These are phyloP conservation scores for Pseudogymnoascus sp. DNA, from an alignment of 2,329 filamentous ascomycete genomes.

Conservation along the genomic window DNA sequence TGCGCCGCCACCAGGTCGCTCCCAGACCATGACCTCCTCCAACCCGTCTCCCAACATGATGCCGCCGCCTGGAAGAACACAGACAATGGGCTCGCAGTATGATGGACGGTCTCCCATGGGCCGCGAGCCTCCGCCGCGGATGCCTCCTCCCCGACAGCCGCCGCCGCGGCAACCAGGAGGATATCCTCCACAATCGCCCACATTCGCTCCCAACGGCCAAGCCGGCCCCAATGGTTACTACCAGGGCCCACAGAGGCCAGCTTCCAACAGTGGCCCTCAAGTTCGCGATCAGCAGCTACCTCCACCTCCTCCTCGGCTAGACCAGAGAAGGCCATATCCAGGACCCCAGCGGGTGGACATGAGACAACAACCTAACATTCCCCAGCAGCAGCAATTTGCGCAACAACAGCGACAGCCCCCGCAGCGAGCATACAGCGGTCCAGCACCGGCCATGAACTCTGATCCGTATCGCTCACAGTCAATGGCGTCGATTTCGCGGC, in stretches of 20 bases:
- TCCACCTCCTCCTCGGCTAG: constrained; percentile 52
- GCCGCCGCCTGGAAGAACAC: constrained; percentile 60
- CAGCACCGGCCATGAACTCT: constrained; percentile 65
- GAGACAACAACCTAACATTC: constrained; percentile 23
- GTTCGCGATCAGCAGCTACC: constrained; percentile 40
- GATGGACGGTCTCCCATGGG: constrained; percentile 29
- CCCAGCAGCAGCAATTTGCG: constrained; percentile 38
- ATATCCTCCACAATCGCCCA: constrained; percentile 19
- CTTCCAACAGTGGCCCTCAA: constrained; percentile 19
- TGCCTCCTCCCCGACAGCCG: constrained; percentile 58
- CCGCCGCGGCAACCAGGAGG: constrained; percentile 39
- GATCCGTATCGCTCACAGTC: constrained; percentile 92
- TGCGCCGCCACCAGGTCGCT: constrained; percentile 76
- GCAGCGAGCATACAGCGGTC: constrained; percentile 50
- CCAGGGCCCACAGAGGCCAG: constrained; percentile 35
- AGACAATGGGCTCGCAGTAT: constrained; percentile 54
- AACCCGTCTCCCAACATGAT: constrained; percentile 47
- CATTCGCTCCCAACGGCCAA: constrained; percentile 24
- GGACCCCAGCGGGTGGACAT: constrained; percentile 44
- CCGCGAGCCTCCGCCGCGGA: constrained; percentile 27
- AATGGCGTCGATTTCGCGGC: constrained; percentile 68
- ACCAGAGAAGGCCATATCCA: constrained; percentile 61
- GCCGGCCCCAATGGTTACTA: constrained; percentile 42
- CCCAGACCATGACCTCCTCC: constrained; percentile 89
- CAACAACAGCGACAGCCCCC: constrained; percentile 38